Percentiles rank a stretch among this genome's conserved stretches.
These are phyloP conservation scores for Mariannaea sp. DNA, from an alignment of 2,329 filamentous ascomycete genomes.

Conservation along the genomic window DNA sequence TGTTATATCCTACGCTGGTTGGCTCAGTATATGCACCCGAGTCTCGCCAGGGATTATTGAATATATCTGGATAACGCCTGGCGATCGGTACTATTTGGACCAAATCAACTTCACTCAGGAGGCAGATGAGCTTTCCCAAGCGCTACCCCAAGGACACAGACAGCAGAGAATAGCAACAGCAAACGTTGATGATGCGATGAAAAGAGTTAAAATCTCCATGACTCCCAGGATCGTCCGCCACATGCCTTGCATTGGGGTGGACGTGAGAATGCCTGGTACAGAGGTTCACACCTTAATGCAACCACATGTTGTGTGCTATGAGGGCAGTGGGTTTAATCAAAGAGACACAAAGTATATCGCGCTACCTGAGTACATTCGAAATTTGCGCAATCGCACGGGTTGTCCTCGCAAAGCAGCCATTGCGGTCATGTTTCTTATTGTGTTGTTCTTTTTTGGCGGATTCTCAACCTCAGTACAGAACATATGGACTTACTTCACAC, in stretches of 20 bases:
- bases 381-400: constrained; percentile 20
- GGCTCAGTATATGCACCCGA: constrained; percentile 38
- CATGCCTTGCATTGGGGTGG: constrained; percentile 27
- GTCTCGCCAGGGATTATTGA: constrained; percentile 33
- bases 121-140: constrained; percentile 24
- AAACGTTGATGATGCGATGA: constrained; percentile 6
- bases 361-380: constrained; percentile 30
- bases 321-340: constrained; percentile 29
- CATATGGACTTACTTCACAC: constrained; percentile 10
- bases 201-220: constrained; percentile 42
- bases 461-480: constrained; percentile 13
- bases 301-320: constrained; percentile 40
- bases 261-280: constrained; percentile 28
- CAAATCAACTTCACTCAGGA: constrained; percentile 31
- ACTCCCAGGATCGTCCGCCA: constrained; percentile 35
- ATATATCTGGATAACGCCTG: constrained; percentile 39
- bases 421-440: constrained; percentile 17
- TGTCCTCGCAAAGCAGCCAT: constrained; percentile 20
- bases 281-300: constrained; percentile 31
- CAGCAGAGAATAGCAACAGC: neutral
- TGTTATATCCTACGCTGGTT: constrained; percentile 39
- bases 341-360: constrained; percentile 31
- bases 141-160: neutral
- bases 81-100: constrained; percentile 30
- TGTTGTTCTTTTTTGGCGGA: constrained; percentile 10